Conservation (phyloP, 2,329 filamentous ascomycete species). For the Ophiostoma novo-ulmi region DNA sequence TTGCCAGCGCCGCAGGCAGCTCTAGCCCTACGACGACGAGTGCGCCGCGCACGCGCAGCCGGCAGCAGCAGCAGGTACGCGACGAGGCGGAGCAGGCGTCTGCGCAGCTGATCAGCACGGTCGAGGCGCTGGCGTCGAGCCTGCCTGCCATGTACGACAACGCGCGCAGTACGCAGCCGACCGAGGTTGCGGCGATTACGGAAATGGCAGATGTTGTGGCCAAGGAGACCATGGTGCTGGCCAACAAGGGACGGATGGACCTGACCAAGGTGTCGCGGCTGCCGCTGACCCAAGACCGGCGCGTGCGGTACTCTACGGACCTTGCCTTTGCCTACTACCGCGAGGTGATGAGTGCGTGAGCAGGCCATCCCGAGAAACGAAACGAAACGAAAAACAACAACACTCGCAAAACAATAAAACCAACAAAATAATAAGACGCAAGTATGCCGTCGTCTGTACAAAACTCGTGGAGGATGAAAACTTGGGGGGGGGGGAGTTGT, state of each 20-base stretch:
- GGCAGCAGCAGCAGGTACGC: constrained; percentile 26
- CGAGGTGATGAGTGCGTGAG: constrained; percentile 50
- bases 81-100: constrained; percentile 26
- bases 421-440: background rate
- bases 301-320: constrained; percentile 64
- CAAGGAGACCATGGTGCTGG: constrained; percentile 53
- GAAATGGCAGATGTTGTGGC: constrained; percentile 77
- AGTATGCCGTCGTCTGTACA: background rate
- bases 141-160: constrained; percentile 51
- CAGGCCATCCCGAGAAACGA: background rate
- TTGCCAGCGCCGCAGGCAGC: background rate
- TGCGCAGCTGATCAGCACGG: constrained; percentile 38
- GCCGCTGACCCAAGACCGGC: constrained; percentile 67
- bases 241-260: constrained; percentile 49
- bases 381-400: background rate
- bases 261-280: constrained; percentile 51
- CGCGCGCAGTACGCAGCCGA: constrained; percentile 36
- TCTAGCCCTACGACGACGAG: background rate
- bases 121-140: constrained; percentile 54
- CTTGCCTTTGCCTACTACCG: constrained; percentile 65
- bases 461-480: background rate
- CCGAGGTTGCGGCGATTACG: constrained; percentile 67
- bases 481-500: background rate
- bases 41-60: constrained; percentile 25
- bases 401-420: background rate